A percentile compares a stretch with the other conserved stretches of the same genome.
These are phyloP conservation scores for Phragmites australis DNA, from an alignment of 176 grass and related monocot genomes.

Conservation along the genomic window DNA sequence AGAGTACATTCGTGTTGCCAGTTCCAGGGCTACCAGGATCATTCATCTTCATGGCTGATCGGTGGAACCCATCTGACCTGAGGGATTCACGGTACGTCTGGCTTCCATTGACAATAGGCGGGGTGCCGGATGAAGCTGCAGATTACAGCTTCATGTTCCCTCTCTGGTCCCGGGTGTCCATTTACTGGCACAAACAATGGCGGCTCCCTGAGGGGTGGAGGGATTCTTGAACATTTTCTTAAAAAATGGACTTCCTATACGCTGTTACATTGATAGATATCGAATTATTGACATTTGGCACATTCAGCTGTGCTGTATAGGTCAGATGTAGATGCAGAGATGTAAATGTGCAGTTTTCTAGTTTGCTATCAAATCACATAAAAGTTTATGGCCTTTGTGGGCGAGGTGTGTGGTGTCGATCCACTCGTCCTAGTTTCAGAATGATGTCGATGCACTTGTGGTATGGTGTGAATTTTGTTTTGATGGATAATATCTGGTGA, in stretches of 20 bases:
- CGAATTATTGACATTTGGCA: conserved; percentile 43
- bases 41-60: conserved; percentile 98
- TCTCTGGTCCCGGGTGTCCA: conserved; percentile 86
- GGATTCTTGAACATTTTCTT: conserved; percentile 43
- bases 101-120: conserved; percentile 80
- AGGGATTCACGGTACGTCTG: conserved; percentile 83
- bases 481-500: background rate
- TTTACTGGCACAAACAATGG: conserved; percentile 93
- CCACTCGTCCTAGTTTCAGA: conserved; percentile 32
- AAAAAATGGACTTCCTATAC: conserved; percentile 41
- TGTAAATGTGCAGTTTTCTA: conserved; percentile 55
- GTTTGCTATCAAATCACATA: conserved; percentile 26
- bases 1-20: conserved; percentile 88
- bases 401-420: conserved; percentile 7
- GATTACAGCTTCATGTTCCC: conserved; percentile 99
- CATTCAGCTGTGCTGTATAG: conserved; percentile 43
- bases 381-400: conserved; percentile 17
- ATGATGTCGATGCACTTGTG: conserved; percentile 32
- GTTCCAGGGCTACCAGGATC: conserved; percentile 65
- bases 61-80: conserved; percentile 88
- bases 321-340: conserved; percentile 48
- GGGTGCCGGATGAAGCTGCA: conserved; percentile 77
- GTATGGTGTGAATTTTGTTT: background rate
- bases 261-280: conserved; percentile 36
- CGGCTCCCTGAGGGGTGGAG: conserved; percentile 72